Evolutionary conservation across 1,284 basidiomycete species (phyloP).

Genomic region (Volvariella surrecta): DNA sequence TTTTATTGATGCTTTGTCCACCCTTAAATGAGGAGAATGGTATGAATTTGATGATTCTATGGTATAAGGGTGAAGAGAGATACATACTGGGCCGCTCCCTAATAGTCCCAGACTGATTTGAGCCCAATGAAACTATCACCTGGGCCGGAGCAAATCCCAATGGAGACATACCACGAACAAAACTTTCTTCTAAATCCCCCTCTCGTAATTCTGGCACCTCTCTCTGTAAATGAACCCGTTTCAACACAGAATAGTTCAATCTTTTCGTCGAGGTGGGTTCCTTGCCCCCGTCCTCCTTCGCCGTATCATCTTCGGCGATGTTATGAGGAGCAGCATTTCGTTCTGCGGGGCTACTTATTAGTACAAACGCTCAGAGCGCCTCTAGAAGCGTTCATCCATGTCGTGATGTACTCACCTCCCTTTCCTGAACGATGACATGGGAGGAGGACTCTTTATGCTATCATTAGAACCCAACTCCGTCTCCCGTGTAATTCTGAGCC

Average conservation of each 20-base stretch:
- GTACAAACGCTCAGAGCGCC: too few species aligned
- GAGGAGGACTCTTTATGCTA: constrained; percentile 48
- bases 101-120: neutral
- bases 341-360: constrained; percentile 10
- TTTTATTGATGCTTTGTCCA: constrained; percentile 83
- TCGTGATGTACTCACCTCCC: constrained; percentile 5
- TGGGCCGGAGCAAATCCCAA: constrained; percentile 3
- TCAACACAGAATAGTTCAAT: constrained; percentile 58
- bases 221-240: constrained; percentile 55
- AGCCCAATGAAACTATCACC: constrained; percentile 5
- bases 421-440: constrained; percentile 26
- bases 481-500: constrained; percentile 52
- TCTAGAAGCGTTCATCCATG: neutral
- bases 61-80: constrained; percentile 10
- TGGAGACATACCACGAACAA: constrained; percentile 56
- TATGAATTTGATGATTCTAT: constrained; percentile 8
- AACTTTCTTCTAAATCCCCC: constrained; percentile 66
- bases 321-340: constrained; percentile 35
- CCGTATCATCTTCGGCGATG: constrained; percentile 7
- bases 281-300: too few species aligned
- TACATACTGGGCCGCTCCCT: constrained; percentile 69
- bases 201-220: constrained; percentile 58
- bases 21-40: constrained; percentile 30
- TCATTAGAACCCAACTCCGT: constrained; percentile 73
- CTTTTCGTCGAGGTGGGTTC: constrained; percentile 16